phyloP scores from a whole-genome alignment of 2,329 filamentous ascomycete species.

The Aureobasidium leucospermi region DNA sequence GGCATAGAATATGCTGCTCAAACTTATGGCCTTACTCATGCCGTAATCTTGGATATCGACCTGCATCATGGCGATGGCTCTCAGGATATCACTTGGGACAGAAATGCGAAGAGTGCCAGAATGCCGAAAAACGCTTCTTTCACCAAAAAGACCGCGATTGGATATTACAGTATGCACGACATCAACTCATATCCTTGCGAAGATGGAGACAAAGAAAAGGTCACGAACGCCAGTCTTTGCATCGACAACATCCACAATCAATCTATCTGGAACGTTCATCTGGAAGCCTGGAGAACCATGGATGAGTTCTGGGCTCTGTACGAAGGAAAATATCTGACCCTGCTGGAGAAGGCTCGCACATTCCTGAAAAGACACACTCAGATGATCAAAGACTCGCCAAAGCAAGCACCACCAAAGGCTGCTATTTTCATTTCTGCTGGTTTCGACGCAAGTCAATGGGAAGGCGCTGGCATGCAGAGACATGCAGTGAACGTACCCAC shows the following conservation, averaged over 20 bases:
- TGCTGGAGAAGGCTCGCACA: conserved; percentile 72
- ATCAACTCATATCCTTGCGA: conserved; percentile 99
- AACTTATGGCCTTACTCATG: conserved; percentile 80
- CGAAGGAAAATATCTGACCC: conserved; percentile 63
- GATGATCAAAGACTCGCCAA: conserved; percentile 50
- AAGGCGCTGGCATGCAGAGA: conserved; percentile 85
- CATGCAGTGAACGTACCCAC: conserved; percentile 95
- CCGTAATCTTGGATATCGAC: conserved; percentile 88
- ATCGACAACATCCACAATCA: conserved; percentile 92
- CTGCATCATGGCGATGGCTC: conserved; percentile 94
- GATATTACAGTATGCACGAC: conserved; percentile 94
- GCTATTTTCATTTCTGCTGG: conserved; percentile 94
- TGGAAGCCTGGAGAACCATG: conserved; percentile 77
- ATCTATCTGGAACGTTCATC: conserved; percentile 90
- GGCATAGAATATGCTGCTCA: conserved; percentile 87
- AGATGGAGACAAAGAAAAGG: conserved; percentile 83
- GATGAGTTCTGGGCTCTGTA: conserved; percentile 88
- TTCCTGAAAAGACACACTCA: conserved; percentile 71
- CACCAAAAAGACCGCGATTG: conserved; percentile 80
- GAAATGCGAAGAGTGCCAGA: conserved; percentile 63
- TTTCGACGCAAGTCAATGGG: conserved; percentile 95
- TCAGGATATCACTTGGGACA: conserved; percentile 85
- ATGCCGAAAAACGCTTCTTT: conserved; percentile 62
- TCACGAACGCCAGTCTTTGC: conserved; percentile 88
- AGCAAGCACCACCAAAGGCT: conserved; percentile 61